phyloP scores from a whole-genome alignment of 305 asterid species.

The Fraxinus greggii region DNA sequence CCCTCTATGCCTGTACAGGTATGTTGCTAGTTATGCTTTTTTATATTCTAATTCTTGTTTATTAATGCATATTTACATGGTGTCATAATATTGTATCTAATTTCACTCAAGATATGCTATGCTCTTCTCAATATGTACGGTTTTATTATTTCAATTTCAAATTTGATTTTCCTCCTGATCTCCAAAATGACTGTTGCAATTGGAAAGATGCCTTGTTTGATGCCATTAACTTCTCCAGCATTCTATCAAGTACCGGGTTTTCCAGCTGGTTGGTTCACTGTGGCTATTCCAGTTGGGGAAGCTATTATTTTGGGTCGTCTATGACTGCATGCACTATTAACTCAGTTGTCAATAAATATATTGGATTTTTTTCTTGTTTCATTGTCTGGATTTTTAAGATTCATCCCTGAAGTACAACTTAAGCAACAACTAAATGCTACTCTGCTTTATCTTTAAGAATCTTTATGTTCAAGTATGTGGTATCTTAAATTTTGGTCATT shows the following conservation, averaged over 20 bases:
- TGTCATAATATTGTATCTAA: not conserved
- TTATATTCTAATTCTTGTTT: conserved; percentile 2
- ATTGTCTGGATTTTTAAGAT: not conserved
- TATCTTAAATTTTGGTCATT: not conserved
- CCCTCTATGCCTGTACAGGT: conserved; percentile 98
- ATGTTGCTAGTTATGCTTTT: conserved; percentile 6
- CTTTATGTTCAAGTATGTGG: not conserved
- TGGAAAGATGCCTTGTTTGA: conserved; percentile 9
- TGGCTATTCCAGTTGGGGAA: not conserved
- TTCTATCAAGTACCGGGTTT: not conserved
- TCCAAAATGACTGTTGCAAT: not conserved
- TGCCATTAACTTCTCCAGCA: not conserved
- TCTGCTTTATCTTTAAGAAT: conserved; percentile 8
- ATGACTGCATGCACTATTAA: not conserved
- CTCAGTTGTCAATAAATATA: conserved; percentile 1
- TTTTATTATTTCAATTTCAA: conserved; percentile 9
- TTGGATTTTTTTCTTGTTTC: not conserved
- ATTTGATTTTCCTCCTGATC: not conserved
- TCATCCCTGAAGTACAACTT: not conserved
- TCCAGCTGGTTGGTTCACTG: not conserved
- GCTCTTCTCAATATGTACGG: not conserved
- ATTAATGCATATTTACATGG: not conserved
- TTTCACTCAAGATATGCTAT: not conserved
- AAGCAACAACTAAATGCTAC: not conserved
- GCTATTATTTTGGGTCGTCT: conserved; percentile 1